Evolutionary conservation across 2,329 filamentous ascomycete species (phyloP), one percentile per base, ranked within the genome.

Genomic region (Kalaharituber pfeilii): DNA sequence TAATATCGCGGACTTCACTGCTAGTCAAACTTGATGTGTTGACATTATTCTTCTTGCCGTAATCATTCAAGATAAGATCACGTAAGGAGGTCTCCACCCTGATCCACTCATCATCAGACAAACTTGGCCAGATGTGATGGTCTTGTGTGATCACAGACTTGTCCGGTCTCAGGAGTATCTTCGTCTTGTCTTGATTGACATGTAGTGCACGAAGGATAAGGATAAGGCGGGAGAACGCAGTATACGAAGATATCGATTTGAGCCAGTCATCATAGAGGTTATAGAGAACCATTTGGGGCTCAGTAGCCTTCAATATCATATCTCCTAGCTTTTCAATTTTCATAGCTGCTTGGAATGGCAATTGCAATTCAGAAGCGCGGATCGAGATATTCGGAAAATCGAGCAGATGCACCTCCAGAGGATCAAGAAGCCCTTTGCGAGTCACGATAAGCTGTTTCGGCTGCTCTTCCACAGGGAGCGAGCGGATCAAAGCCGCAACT

Each of bases 21-120:
- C 81, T 94, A 1, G 91, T 98, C 70, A 98, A 75, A 68, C 87
- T 94, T 15, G 93, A 93, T 11, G 91, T 89, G 64, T 98, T 98
- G 73, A 98, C 91, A 63, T 96, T 98, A 74, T 98, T 98, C 78
- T 98, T 98, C 78, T 96, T 98, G 66, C 91, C 91, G 67, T 98
- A 98, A 67, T 98, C 91, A 62, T 96, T 95, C 62, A 98, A 68
- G 64, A 98, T 98, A 61, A 98, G 73, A 73, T 98, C 91, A 68
- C 91, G 82, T 42, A 98, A 74, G 66, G 94, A 86, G 47, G 87
- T 87, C 74, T 98, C 91, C n/a, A 98, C 86, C 78, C 95, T 95
- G 70, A 98, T 91, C 91, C 91, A 98, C 59, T 94, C 88, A 64
- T 98, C 91, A 60, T 98, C 91, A 0, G 85, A 82, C 53, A 98